Conservation (phyloP, 768 basidiomycete species). For the Baorangia bicolor region DNA sequence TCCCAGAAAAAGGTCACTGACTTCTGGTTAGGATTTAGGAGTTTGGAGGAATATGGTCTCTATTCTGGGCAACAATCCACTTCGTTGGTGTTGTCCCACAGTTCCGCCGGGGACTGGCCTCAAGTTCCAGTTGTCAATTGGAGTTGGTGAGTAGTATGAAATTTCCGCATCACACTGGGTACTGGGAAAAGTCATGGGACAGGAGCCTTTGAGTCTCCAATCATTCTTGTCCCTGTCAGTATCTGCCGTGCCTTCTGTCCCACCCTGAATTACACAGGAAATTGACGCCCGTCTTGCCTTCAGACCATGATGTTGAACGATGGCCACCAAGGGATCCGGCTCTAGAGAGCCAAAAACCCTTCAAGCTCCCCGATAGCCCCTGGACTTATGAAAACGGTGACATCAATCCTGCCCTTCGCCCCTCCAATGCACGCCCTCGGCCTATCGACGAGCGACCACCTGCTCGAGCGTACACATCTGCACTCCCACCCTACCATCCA, state of each 20-base stretch:
- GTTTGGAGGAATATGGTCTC: conserved; percentile 67
- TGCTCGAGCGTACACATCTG: conserved; percentile 39
- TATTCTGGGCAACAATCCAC: conserved; percentile 71
- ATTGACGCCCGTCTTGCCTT: conserved; percentile 12
- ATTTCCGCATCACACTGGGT: conserved; percentile 29
- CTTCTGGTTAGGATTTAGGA: conserved; percentile 69
- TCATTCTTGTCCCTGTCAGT: not conserved
- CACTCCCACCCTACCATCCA: conserved; percentile 75
- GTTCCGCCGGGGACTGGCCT: conserved; percentile 68
- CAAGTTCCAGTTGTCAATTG: conserved; percentile 67
- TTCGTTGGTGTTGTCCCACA: conserved; percentile 85
- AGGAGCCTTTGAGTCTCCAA: conserved; percentile 1
- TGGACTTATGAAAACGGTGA: conserved; percentile 84
- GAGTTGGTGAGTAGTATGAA: conserved; percentile 72
- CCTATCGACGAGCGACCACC: conserved; percentile 22
- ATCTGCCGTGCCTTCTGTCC: conserved; percentile 1
- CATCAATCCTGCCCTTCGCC: conserved; percentile 73
- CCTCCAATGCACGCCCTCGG: conserved; percentile 51
- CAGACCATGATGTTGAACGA: conserved; percentile 37
- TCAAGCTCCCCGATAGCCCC: conserved; percentile 59
- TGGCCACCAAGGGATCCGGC: conserved; percentile 81
- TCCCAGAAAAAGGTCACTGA: conserved; percentile 8
- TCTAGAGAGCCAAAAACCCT: conserved; percentile 35
- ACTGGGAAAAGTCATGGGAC: conserved; percentile 5
- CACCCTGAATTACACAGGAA: not conserved